Percentiles rank a stretch among this genome's conserved stretches.
Evolutionary conservation across 495 filamentous ascomycete species (phyloP).

Genomic region (Tuber umbilicatum): DNA sequence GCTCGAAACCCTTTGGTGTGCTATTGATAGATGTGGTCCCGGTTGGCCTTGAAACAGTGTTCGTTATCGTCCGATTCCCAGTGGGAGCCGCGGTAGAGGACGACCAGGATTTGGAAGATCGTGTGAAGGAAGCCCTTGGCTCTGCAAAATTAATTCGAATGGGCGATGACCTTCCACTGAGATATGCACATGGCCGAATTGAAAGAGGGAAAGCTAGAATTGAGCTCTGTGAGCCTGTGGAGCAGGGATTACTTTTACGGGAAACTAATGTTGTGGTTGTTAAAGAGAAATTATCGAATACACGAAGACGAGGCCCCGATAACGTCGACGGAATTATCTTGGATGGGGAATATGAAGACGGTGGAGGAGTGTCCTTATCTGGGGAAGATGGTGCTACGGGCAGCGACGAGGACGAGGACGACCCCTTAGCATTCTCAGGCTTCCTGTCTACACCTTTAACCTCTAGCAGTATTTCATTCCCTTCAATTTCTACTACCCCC

Average conservation of each 20-base stretch:
- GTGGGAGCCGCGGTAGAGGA: conserved; percentile 52
- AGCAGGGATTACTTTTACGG: conserved; percentile 71
- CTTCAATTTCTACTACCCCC: conserved; percentile 32
- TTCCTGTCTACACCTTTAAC: conserved; percentile 59
- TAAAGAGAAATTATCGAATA: conserved; percentile 45
- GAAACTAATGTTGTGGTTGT: conserved; percentile 63
- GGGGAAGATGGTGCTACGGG: conserved; percentile 60
- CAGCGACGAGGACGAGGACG: conserved; percentile 51
- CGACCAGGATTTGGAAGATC: conserved; percentile 59
- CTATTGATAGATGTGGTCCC: conserved; percentile 73
- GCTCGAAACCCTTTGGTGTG: conserved; percentile 68
- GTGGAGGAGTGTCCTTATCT: conserved; percentile 33
- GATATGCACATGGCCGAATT: conserved; percentile 72
- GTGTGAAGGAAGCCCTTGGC: conserved; percentile 68
- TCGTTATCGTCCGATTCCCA: conserved; percentile 54
- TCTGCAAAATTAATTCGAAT: conserved; percentile 72
- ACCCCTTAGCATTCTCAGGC: conserved; percentile 65
- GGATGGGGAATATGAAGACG: conserved; percentile 54
- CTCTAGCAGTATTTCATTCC: conserved; percentile 59
- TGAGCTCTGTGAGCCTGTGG: conserved; percentile 64
- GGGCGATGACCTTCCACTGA: conserved; percentile 76
- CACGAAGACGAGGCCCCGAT: conserved; percentile 44
- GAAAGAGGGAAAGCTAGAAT: conserved; percentile 57
- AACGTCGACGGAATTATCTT: conserved; percentile 43
- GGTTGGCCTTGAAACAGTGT: conserved; percentile 71